phyloP scores from a whole-genome alignment of 1,284 basidiomycete species.

The Microbotryum scabiosae region DNA sequence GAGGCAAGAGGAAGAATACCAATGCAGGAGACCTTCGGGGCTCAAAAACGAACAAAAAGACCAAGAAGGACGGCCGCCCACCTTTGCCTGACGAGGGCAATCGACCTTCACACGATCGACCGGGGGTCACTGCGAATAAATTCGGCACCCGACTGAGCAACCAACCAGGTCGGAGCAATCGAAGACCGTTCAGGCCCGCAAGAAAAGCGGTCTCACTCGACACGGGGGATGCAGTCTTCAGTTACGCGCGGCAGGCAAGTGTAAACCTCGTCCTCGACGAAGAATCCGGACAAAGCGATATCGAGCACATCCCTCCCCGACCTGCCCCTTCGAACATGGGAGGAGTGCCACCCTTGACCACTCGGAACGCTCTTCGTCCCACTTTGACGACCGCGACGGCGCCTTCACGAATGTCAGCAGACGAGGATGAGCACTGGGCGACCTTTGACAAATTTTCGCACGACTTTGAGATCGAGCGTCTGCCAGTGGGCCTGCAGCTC shows the following conservation, averaged over 20 bases:
- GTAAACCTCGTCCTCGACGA: neutral
- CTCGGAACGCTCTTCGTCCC: no score
- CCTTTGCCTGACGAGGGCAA: no score
- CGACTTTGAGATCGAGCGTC: constrained; percentile 49
- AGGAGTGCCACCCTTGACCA: neutral
- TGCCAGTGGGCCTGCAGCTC: constrained; percentile 51
- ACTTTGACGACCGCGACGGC: no score
- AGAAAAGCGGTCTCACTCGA: constrained; percentile 14
- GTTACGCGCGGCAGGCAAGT: constrained; percentile 1
- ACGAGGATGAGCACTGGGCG: constrained; percentile 20
- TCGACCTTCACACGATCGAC: neutral
- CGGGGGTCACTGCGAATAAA: neutral
- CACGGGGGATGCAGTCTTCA: constrained; percentile 20
- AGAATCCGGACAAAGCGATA: neutral
- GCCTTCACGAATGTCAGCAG: neutral
- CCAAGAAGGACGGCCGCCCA: no score
- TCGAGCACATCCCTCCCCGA: neutral
- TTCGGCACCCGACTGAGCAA: neutral
- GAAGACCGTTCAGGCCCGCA: neutral
- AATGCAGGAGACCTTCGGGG: neutral
- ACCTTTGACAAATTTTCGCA: constrained; percentile 38
- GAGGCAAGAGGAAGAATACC: neutral
- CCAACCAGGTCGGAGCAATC: neutral
- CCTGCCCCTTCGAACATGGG: neutral
- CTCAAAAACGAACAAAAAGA: neutral